Base-by-base conservation (phyloP, 805 yeast species). In the Saccharomycopsis malanga region DNA sequence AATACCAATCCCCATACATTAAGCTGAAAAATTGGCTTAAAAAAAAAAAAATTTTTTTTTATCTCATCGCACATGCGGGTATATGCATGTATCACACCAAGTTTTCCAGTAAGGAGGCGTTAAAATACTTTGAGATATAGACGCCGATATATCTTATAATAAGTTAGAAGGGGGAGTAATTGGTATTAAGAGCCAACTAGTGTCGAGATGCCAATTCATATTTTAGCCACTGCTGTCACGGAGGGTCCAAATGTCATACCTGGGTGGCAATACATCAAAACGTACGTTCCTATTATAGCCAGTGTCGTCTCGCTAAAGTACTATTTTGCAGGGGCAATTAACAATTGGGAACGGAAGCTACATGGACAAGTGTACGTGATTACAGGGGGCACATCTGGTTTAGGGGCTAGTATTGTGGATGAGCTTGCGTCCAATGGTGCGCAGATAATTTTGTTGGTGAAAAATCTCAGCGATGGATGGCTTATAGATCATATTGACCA, bases 121-220 rank as follows among this genome's bases (percentile, higher is more conserved):
- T n/a, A n/a, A n/a, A n/a, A n/a, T n/a, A n/a, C n/a, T n/a, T n/a
- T n/a, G n/a, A n/a, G n/a, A n/a, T n/a, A n/a, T n/a, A n/a, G n/a
- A n/a, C n/a, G n/a, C n/a, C n/a, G n/a, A n/a, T n/a, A n/a, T n/a
- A n/a, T n/a, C n/a, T n/a, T n/a, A n/a, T n/a, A n/a, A n/a, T n/a
- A n/a, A n/a, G n/a, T n/a, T n/a, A n/a, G n/a, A n/a, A n/a, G n/a
- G n/a, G n/a, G n/a, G n/a, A n/a, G n/a, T n/a, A n/a, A n/a, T n/a
- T n/a, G n/a, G n/a, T n/a, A n/a, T n/a, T n/a, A n/a, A n/a, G n/a
- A n/a, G n/a, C n/a, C n/a, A n/a, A n/a, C n/a, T n/a, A n/a, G n/a
- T n/a, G n/a, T n/a, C n/a, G n/a, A n/a, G n/a, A 91, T 91, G 98
- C 98, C 98, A 1, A 59, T 91, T 44, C 85, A 91, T 59, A 80